A percentile compares a stretch with the other conserved stretches of the same genome.
phyloP scores from a whole-genome alignment of 495 filamentous ascomycete species.

The Echria macrotheca region DNA sequence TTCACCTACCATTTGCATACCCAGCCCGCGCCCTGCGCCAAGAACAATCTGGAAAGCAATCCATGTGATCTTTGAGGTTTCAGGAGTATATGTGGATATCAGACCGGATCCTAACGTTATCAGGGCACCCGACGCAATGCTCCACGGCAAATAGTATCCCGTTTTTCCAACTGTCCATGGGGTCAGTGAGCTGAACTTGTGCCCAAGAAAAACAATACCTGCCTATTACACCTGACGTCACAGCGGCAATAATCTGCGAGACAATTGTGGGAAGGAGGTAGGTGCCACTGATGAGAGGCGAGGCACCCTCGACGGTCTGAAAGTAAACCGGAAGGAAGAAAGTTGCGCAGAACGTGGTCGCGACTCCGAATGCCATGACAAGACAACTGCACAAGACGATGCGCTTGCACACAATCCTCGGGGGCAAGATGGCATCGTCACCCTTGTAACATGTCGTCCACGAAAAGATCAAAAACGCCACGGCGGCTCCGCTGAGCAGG shows the following conservation, averaged over 20 bases:
- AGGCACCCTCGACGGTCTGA: slow-evolving; percentile 50
- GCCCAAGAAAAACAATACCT: slow-evolving; percentile 20
- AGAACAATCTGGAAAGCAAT: slow-evolving; percentile 52
- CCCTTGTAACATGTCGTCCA: slow-evolving; percentile 44
- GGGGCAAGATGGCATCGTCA: slow-evolving; percentile 40
- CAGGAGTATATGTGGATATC: slow-evolving; percentile 34
- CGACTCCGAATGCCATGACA: slow-evolving; percentile 12
- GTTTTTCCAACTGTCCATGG: slow-evolving; percentile 21
- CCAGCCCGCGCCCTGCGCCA: slow-evolving; percentile 43
- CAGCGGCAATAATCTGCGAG: slow-evolving; percentile 37
- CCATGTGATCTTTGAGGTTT: slow-evolving; percentile 39
- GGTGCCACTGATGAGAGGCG: slow-evolving; percentile 46
- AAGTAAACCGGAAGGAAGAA: slow-evolving; percentile 61
- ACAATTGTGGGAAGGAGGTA: slow-evolving; percentile 49
- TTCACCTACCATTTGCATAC: slow-evolving; percentile 38
- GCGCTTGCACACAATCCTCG: slow-evolving; percentile 20
- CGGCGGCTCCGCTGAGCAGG: slow-evolving; percentile 42
- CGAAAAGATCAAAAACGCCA: slow-evolving; percentile 36
- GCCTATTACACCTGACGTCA: slow-evolving; percentile 45
- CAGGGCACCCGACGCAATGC: slow-evolving; percentile 46
- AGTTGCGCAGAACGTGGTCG: slow-evolving; percentile 15
- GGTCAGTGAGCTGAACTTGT: slow-evolving; percentile 3
- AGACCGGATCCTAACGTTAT: slow-evolving; percentile 47
- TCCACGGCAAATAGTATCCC: slow-evolving; percentile 50
- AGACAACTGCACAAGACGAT: slow-evolving; percentile 27